Base-by-base conservation (phyloP, 495 filamentous ascomycete genomes). In the Talaromyces liani region DNA sequence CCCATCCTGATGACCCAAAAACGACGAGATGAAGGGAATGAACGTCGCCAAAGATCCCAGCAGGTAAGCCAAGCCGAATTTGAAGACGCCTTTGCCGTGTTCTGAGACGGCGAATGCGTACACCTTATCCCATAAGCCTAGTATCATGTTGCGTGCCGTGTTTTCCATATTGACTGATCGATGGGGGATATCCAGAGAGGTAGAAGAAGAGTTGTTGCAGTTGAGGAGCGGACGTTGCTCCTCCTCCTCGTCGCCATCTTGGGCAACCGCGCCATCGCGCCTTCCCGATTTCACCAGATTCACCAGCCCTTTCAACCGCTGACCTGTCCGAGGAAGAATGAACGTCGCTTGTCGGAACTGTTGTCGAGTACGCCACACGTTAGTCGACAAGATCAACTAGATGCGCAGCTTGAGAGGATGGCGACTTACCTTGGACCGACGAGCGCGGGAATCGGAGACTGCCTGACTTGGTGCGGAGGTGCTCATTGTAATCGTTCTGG, bases 1-100 rank as follows among this genome's bases (percentile, higher is more conserved):
- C 24, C 93, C 92, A 79, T 98, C 93, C 69, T 93, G 89, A 65
- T 87, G 82, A 5, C 94, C 94, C 39, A 98, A 77, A 62, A 89
- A 79, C 2, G 79, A 76, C 4, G 92, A 85, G 57, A 97, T 80
- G 4, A 84, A 82, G 5, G 86, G 84, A 65, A 91, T 86, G 67
- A 93, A 97, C 1, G 94, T 98, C 14, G 87, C 92, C 71, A 96
- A 76, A 62, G 91, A 96, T 9, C 90, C 94, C 20, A 98, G 71
- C 6, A 96, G 77, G 76, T 98, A 98, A 8, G 93, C 94, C 59
- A 98, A 75, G 57, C 91, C 92, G 80, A 92, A 98, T 74, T 98
- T 98, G 65, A 97, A 76, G 63, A 96, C 88, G 34, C 87, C 88
- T 62, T 85, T 86, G 6, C 90, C 91, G 8, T 75, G 84, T 63